phyloP scores from a whole-genome alignment of 2,329 filamentous ascomycete species.

The Aspergillus fischeri region DNA sequence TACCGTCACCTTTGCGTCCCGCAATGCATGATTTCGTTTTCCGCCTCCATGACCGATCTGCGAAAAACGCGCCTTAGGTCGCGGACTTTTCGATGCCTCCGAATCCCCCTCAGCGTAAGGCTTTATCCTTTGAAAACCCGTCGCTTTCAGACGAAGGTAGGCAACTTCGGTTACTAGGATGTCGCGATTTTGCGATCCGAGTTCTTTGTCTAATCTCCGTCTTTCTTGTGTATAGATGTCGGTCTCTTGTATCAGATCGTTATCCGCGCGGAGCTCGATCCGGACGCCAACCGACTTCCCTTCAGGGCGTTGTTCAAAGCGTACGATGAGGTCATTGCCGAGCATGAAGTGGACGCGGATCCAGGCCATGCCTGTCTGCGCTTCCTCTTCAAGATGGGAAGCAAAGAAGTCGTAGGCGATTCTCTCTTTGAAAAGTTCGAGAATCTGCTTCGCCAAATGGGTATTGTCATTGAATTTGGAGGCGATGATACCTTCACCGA shows the following conservation, averaged over 20 bases:
- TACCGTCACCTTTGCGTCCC: conserved; percentile 18
- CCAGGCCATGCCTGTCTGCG: conserved; percentile 71
- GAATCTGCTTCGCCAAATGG: conserved; percentile 62
- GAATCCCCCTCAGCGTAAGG: conserved; percentile 40
- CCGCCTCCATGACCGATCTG: conserved; percentile 41
- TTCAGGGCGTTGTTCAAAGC: conserved; percentile 76
- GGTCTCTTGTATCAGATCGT: conserved; percentile 74
- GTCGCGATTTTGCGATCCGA: neutral
- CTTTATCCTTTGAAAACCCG: conserved; percentile 38
- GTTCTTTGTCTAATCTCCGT: neutral
- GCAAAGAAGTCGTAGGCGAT: conserved; percentile 50
- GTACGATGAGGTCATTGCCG: conserved; percentile 71
- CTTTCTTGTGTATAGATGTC: conserved; percentile 58
- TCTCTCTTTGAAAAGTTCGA: conserved; percentile 67
- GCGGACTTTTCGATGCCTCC: conserved; percentile 49
- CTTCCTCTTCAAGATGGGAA: conserved; percentile 74
- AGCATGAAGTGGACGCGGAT: conserved; percentile 66
- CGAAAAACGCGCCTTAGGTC: conserved; percentile 43
- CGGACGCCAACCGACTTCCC: conserved; percentile 61
- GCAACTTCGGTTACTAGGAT: conserved; percentile 4
- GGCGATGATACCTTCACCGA: conserved; percentile 35
- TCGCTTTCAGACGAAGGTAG: conserved; percentile 60
- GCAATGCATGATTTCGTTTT: conserved; percentile 37
- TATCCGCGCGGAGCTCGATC: conserved; percentile 62
- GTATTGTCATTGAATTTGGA: conserved; percentile 65